Evolutionary conservation across 1,139 yeast genomes (phyloP).

Genomic region (Magnusiomyces ingens): DNA sequence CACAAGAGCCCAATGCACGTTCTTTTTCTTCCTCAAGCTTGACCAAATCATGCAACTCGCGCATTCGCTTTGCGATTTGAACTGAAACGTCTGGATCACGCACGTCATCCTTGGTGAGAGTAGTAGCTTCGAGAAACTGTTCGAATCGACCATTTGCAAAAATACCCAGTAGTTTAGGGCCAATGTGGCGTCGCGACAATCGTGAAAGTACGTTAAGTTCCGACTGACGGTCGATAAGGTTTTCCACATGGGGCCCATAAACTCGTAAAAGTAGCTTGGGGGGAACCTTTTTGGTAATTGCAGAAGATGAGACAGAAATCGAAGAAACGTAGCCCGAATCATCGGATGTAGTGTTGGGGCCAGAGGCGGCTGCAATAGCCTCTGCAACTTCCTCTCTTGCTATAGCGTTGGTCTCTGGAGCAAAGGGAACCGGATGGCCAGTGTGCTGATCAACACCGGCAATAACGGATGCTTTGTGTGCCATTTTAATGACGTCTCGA

Average conservation of each 20-base stretch:
- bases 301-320: no score
- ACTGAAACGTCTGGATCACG: conserved; percentile 70
- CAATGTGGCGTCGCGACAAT: conserved; percentile 70
- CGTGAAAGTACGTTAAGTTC: conserved; percentile 71
- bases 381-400: not conserved
- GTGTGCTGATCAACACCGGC: conserved; percentile 16
- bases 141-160: conserved; percentile 89
- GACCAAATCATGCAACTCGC: conserved; percentile 80
- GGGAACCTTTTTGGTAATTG: conserved; percentile 31
- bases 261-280: conserved; percentile 58
- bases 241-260: conserved; percentile 86
- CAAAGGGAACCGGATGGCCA: conserved; percentile 10
- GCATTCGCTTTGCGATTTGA: conserved; percentile 93
- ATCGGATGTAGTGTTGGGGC: not conserved
- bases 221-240: conserved; percentile 76
- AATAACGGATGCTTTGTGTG: conserved; percentile 14
- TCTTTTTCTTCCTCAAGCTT: conserved; percentile 50
- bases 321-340: not conserved
- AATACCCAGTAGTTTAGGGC: conserved; percentile 83
- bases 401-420: no score
- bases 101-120: conserved; percentile 66
- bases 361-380: not conserved
- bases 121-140: conserved; percentile 74
- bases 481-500: conserved; percentile 26
- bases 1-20: conserved; percentile 50